Conservation (phyloP, 805 yeast genomes). For the Metschnikowia kofuensis region DNA sequence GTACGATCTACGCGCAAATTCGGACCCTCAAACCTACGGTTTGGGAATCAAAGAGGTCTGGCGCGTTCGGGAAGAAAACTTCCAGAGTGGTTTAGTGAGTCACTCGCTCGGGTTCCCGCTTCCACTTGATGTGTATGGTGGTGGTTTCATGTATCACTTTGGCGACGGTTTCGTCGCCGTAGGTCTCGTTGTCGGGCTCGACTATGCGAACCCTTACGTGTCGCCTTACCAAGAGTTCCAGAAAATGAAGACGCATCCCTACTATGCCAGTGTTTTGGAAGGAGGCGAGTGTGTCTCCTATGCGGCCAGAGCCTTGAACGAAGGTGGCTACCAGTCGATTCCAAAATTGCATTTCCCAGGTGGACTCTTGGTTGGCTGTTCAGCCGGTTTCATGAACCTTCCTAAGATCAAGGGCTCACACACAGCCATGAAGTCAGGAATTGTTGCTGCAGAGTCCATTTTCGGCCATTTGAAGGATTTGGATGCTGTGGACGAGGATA, state of each 20-base stretch:
- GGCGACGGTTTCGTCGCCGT: constrained; percentile 90
- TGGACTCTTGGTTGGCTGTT: constrained; percentile 90
- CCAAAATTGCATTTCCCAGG: constrained; percentile 94
- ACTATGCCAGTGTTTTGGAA: constrained; percentile 64
- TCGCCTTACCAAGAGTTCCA: constrained; percentile 97
- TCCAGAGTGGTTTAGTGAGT: constrained; percentile 73
- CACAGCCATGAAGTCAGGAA: constrained; percentile 94
- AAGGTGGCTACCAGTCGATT: constrained; percentile 93
- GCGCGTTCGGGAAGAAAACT: constrained; percentile 85
- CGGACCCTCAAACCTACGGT: constrained; percentile 87
- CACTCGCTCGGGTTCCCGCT: constrained; percentile 93
- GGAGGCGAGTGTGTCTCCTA: constrained; percentile 93
- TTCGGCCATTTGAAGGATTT: constrained; percentile 45
- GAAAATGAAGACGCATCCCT: constrained; percentile 88
- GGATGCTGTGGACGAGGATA: constrained; percentile 42
- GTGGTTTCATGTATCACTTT: constrained; percentile 96
- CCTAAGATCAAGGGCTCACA: constrained; percentile 98
- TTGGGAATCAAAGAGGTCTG: constrained; percentile 95
- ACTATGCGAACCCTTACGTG: constrained; percentile 90
- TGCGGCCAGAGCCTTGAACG: constrained; percentile 95
- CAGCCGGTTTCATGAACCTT: constrained; percentile 96
- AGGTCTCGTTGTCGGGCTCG: constrained; percentile 93
- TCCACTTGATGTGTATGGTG: constrained; percentile 75
- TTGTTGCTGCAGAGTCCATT: constrained; percentile 88
- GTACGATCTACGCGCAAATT: constrained; percentile 62